Conservation (phyloP, 768 basidiomycete species). For the Mycena rebaudengoi region DNA sequence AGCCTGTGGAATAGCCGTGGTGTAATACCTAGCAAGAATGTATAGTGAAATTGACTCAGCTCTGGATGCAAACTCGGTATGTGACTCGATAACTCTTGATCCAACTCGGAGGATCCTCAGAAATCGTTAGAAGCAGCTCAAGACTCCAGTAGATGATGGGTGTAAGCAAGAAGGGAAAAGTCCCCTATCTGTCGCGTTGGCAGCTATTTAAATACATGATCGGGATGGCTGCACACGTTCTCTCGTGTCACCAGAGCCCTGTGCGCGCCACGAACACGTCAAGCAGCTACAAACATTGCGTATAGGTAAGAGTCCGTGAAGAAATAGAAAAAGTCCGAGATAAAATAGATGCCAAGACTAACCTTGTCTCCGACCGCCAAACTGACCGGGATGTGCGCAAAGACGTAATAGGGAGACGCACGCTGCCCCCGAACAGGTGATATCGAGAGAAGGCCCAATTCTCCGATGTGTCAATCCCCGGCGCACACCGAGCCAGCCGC, state of each 20-base stretch:
- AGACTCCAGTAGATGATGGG: background rate
- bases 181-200: background rate
- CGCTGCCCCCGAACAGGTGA: background rate
- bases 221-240: constrained; percentile 1
- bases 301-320: background rate
- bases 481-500: background rate
- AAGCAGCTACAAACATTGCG: background rate
- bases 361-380: background rate
- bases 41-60: too few relatives aligned
- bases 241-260: background rate
- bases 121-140: too few relatives aligned
- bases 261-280: background rate
- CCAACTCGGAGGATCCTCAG: too few relatives aligned
- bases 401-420: constrained; percentile 5
- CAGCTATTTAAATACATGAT: background rate
- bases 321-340: background rate
- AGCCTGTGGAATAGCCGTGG: too few relatives aligned
- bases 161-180: background rate
- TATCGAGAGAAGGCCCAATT: background rate
- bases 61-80: too few relatives aligned
- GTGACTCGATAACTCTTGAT: too few relatives aligned
- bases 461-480: background rate
- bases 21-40: too few relatives aligned
- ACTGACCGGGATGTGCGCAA: background rate
- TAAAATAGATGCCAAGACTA: too few relatives aligned